Evolutionary conservation across 164 flowering plant genomes (phyloP).

Genomic region (Vitis rotundifolia): DNA sequence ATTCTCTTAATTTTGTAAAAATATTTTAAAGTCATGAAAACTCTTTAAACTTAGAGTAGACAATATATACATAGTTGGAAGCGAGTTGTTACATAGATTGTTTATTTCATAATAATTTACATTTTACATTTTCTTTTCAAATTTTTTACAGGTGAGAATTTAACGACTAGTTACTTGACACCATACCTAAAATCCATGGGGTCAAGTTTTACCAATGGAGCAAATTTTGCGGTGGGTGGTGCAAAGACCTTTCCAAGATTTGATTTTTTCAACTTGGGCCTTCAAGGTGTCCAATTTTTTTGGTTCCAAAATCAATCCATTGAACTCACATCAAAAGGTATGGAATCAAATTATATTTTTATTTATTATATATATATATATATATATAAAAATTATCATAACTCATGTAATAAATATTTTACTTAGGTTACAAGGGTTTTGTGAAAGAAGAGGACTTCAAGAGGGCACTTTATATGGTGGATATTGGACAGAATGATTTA

Average conservation of each 20-base stretch:
- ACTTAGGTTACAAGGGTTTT: constrained; percentile 26
- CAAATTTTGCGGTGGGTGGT: constrained; percentile 60
- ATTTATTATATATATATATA: no score
- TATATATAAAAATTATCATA: no score
- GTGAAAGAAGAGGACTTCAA: constrained; percentile 39
- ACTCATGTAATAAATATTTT: no score
- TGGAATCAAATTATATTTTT: not conserved
- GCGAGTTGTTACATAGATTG: no score
- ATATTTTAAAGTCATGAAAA: no score
- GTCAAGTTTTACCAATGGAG: constrained; percentile 57
- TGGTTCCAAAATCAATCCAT: constrained; percentile 44
- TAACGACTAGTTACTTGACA: constrained; percentile 27
- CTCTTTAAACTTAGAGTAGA: no score
- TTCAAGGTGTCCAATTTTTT: constrained; percentile 57
- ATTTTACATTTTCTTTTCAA: no score
- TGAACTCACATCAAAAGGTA: constrained; percentile 35
- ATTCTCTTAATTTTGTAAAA: no score
- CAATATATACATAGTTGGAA: no score
- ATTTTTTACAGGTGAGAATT: constrained; percentile 15
- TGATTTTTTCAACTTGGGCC: constrained; percentile 34
- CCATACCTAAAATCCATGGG: constrained; percentile 52
- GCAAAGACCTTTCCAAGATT: constrained; percentile 41
- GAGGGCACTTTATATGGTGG: constrained; percentile 55
- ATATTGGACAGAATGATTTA: constrained; percentile 70
- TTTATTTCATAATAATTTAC: no score